Evolutionary conservation across 108 stramenopile species (phyloP).

Genomic region (Pseudonitzschia multistriata): DNA sequence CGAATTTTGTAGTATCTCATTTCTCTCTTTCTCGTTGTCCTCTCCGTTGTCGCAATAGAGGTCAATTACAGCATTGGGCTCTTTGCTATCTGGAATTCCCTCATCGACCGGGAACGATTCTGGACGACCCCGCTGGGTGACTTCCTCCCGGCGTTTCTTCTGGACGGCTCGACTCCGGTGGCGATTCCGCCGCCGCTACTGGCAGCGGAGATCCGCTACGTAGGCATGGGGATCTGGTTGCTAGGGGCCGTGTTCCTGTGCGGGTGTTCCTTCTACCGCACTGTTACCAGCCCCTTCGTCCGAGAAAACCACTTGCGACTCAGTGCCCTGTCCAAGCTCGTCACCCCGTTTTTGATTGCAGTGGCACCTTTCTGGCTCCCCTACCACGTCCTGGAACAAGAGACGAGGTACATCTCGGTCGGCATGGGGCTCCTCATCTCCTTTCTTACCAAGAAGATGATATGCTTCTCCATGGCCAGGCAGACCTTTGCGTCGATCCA

Average conservation of each 20-base stretch:
- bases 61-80: constrained; percentile 53
- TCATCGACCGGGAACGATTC: constrained; percentile 43
- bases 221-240: neutral
- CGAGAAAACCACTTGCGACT: neutral
- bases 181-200: neutral
- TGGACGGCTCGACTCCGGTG: no score
- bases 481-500: constrained; percentile 74
- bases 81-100: constrained; percentile 5
- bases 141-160: neutral
- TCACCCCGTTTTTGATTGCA: constrained; percentile 13
- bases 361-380: neutral
- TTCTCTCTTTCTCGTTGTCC: neutral
- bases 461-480: constrained; percentile 81
- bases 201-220: neutral
- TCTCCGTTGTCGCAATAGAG: constrained; percentile 61
- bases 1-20: no score
- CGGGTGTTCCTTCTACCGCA: neutral
- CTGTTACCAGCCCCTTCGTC: neutral
- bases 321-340: constrained; percentile 19
- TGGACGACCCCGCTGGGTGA: constrained; percentile 32
- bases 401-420: neutral
- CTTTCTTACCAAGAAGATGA: constrained; percentile 81
- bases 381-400: constrained; percentile 11
- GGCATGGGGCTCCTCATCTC: constrained; percentile 59
- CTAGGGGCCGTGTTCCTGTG: neutral